These are phyloP conservation scores for Curvularia sp. DNA, from an alignment of 2,329 filamentous ascomycete genomes.

Conservation along the genomic window DNA sequence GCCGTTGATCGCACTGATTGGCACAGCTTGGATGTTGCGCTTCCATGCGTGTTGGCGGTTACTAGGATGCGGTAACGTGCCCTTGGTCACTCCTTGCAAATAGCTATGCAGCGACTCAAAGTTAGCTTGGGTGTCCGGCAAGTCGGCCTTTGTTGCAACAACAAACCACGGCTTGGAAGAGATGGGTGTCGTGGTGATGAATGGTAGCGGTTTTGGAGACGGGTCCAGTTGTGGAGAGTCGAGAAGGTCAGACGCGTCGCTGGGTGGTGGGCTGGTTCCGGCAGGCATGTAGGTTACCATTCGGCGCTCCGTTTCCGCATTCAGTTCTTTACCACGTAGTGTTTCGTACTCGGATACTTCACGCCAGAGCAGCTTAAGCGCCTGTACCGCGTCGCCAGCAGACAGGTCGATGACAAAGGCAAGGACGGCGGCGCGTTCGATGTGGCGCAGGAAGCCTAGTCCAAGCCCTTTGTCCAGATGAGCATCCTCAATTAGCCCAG, in stretches of 20 bases:
- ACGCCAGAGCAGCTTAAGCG: slow-evolving; percentile 83
- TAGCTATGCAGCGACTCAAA: slow-evolving; percentile 75
- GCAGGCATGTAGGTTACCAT: slow-evolving; percentile 60
- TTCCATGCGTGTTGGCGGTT: slow-evolving; percentile 68
- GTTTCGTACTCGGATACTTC: slow-evolving; percentile 91
- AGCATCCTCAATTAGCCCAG: slow-evolving; percentile 88
- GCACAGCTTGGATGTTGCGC: slow-evolving; percentile 68
- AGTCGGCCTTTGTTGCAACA: slow-evolving; percentile 89
- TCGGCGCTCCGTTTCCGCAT: slow-evolving; percentile 69
- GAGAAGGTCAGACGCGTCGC: slow-evolving; percentile 29
- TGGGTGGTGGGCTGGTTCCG: slow-evolving; percentile 18
- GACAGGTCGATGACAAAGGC: slow-evolving; percentile 91
- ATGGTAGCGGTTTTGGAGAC: slow-evolving; percentile 51
- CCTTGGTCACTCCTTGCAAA: slow-evolving; percentile 69
- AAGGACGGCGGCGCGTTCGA: slow-evolving; percentile 90
- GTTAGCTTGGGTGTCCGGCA: slow-evolving; percentile 78
- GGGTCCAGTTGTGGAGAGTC: slow-evolving; percentile 34
- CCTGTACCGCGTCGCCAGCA: slow-evolving; percentile 77
- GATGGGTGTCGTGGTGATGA: slow-evolving; percentile 69
- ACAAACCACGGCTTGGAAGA: slow-evolving; percentile 97
- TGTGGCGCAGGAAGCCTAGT: slow-evolving; percentile 88
- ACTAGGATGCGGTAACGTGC: slow-evolving; percentile 74
- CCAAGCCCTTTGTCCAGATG: slow-evolving; percentile 92
- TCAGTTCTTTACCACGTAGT: slow-evolving; percentile 74
- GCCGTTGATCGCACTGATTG: slow-evolving; percentile 86